phyloP scores from a whole-genome alignment of 805 yeast species.

The Wickerhamiella cacticola region DNA sequence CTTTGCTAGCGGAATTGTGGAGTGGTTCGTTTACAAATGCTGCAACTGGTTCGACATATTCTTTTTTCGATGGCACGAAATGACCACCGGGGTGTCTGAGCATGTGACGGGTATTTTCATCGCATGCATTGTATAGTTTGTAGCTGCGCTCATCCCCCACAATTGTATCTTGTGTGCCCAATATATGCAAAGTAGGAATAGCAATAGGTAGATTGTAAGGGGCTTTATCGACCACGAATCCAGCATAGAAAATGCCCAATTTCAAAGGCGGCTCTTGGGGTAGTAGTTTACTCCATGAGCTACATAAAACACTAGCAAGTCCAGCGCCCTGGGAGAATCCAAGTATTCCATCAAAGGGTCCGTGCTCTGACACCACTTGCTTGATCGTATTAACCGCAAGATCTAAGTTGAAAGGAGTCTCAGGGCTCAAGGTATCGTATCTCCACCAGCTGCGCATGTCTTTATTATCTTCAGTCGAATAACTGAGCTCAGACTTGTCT shows the following conservation, averaged over 20 bases:
- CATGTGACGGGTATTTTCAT: constrained; percentile 32
- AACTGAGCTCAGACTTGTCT: constrained; percentile 62
- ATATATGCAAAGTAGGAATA: constrained; percentile 50
- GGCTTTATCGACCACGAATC: constrained; percentile 30
- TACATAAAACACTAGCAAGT: constrained; percentile 56
- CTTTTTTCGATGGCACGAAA: constrained; percentile 82
- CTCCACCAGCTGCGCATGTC: constrained; percentile 67
- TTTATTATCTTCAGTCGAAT: constrained; percentile 33
- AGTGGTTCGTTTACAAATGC: constrained; percentile 21
- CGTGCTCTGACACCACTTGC: constrained; percentile 47
- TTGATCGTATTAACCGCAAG: constrained; percentile 41
- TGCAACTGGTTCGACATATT: constrained; percentile 29
- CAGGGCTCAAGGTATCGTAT: constrained; percentile 30
- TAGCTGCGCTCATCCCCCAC: constrained; percentile 63
- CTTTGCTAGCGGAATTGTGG: background rate
- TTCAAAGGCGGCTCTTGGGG: constrained; percentile 44
- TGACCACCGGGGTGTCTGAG: constrained; percentile 94
- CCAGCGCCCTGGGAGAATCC: constrained; percentile 97
- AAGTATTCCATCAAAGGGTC: constrained; percentile 77
- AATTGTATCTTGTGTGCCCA: constrained; percentile 79
- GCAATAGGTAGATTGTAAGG: constrained; percentile 25
- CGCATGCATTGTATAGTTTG: constrained; percentile 44
- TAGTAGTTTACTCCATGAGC: constrained; percentile 43
- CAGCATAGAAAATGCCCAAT: constrained; percentile 68
- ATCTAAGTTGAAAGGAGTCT: constrained; percentile 26